These are phyloP conservation scores for Podaxis sp. DNA, from an alignment of 768 basidiomycete species.

Conservation along the genomic window DNA sequence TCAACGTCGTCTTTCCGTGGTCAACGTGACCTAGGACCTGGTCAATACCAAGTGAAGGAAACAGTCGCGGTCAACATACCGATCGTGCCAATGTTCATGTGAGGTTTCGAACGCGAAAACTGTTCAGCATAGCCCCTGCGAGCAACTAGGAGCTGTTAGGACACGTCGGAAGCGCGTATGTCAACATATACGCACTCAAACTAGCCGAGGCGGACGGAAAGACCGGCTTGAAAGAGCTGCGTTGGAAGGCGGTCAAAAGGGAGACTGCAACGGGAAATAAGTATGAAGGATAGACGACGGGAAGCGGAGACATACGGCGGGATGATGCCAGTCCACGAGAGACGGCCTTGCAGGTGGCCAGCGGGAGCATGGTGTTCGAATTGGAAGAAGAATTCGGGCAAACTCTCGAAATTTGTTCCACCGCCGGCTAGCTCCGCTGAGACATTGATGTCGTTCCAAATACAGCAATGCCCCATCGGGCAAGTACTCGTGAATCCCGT, in stretches of 20 bases:
- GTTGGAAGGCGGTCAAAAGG: constrained; percentile 39
- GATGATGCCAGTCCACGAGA: constrained; percentile 46
- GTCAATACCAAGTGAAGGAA: not conserved
- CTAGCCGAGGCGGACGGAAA: constrained; percentile 24
- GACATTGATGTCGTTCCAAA: constrained; percentile 4
- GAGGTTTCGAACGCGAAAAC: constrained; percentile 78
- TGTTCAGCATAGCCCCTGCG: constrained; percentile 77
- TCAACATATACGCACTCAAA: constrained; percentile 27
- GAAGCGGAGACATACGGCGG: constrained; percentile 36
- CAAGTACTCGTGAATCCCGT: constrained; percentile 20
- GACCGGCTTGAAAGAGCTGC: constrained; percentile 28
- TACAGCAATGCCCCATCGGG: constrained; percentile 21
- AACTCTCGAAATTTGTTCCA: constrained; percentile 25
- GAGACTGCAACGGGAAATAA: constrained; percentile 26
- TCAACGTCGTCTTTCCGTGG: constrained; percentile 97
- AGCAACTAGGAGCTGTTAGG: constrained; percentile 33
- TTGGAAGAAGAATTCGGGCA: constrained; percentile 19
- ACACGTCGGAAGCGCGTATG: constrained; percentile 6
- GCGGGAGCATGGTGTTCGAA: constrained; percentile 45
- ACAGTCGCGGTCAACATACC: constrained; percentile 42
- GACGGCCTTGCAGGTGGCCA: constrained; percentile 50
- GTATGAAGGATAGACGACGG: not conserved
- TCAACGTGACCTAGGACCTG: constrained; percentile 78
- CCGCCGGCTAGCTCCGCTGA: constrained; percentile 24
- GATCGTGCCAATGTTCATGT: constrained; percentile 96